Evolutionary conservation across 1,284 basidiomycete genomes (phyloP), one percentile per base, ranked within the genome.

Genomic region (Pisolithus thermaeus): DNA sequence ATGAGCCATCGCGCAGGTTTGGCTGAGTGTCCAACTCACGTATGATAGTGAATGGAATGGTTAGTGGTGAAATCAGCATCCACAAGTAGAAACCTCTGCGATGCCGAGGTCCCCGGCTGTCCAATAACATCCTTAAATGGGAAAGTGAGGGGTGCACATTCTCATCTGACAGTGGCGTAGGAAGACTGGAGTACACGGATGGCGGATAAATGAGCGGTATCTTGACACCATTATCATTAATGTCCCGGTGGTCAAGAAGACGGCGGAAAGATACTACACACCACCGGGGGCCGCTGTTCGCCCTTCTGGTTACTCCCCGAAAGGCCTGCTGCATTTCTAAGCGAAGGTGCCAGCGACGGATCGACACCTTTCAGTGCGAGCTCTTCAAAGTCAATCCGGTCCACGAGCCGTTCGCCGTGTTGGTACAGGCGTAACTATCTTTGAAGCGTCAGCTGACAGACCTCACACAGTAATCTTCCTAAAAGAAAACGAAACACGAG

Each of bases 361-460:
- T 90, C 83, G 41, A 90, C 70, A 32, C 77, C 75, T 62, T 85
- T 84, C 56, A 90, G 70, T 14, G 81, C 80, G 42, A 85, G 73
- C 63, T 90, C 87, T 64, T 90, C 87, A 57, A 88, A 90, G 48
- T 88, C 87, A 53, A 89, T 73, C 22, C 78, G 74, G 63, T 89
- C 83, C 25, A 84, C 70, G 2, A 87, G 61, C 9, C 78, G 78
- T 70, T 88, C 83, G 30, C 87, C 87, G 40, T 75, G 71, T 54
- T 76, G 68, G 61, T 80, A 86, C 9, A 78, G 69, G 62, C 73
- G 80, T 28, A 80, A 65, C 85, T 87, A 55, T 25, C 41, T 50
- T 45, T 32, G 22, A 43, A 37, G 22, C 9, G 25, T 63, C 40
- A 50, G 47, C 37, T 16, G 22, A 32, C 32, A 22, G 38, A 43